phyloP scores from a whole-genome alignment of 1,284 basidiomycete genomes.

The Mixia osmundae region DNA sequence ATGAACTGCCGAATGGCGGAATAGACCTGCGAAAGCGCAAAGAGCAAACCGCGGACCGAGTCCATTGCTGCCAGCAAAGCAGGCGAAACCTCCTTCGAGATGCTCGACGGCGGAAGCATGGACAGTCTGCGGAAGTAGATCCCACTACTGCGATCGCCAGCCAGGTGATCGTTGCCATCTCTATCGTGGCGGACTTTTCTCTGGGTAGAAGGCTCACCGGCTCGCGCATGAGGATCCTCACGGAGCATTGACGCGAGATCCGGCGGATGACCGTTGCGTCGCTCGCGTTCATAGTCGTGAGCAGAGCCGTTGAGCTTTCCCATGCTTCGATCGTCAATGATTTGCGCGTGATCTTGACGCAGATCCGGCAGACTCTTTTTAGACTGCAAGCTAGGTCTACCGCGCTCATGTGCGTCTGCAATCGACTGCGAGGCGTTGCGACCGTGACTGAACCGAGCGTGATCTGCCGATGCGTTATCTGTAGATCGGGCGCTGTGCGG shows the following conservation, averaged over 20 bases:
- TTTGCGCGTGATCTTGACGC: constrained; percentile 30
- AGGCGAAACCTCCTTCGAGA: constrained; percentile 45
- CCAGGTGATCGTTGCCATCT: too few relatives aligned
- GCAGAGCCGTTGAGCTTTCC: too few relatives aligned
- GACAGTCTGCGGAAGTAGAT: constrained; percentile 75
- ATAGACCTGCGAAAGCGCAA: constrained; percentile 78
- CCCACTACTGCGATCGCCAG: constrained; percentile 34
- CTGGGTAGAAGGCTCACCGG: too few relatives aligned
- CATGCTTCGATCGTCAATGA: constrained; percentile 19
- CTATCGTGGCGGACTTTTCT: too few relatives aligned
- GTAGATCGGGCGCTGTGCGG: constrained; percentile 1
- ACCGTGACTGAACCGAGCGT: too few relatives aligned
- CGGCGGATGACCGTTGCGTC: too few relatives aligned
- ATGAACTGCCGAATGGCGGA: constrained; percentile 74
- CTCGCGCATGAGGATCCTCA: too few relatives aligned
- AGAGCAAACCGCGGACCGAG: constrained; percentile 70
- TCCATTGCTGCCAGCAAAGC: constrained; percentile 56
- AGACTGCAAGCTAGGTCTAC: too few relatives aligned
- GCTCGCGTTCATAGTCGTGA: too few relatives aligned
- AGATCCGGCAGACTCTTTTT: constrained; percentile 79
- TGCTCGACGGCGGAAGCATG: constrained; percentile 41
- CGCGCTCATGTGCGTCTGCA: constrained; percentile 24
- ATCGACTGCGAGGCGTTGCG: constrained; percentile 36
- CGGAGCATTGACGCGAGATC: too few relatives aligned
- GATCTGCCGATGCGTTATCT: too few relatives aligned